Percentiles rank a stretch among this genome's conserved stretches.
These are phyloP conservation scores for Massarina eburnea DNA, from an alignment of 2,329 filamentous ascomycete genomes.

Conservation along the genomic window DNA sequence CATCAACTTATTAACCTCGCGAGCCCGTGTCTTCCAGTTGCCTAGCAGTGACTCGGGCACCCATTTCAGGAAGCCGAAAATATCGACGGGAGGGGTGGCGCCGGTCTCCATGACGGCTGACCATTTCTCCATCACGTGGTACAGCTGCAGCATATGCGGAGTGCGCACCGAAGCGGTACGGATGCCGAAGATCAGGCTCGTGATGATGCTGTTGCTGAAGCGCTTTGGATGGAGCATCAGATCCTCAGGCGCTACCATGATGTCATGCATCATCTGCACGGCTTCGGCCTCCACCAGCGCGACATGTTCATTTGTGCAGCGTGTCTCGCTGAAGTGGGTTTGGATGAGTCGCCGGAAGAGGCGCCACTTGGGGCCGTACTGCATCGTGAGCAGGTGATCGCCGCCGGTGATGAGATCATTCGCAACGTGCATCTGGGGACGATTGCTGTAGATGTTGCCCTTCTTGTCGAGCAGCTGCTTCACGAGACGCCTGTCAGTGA, in stretches of 20 bases:
- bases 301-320: slow-evolving; percentile 48
- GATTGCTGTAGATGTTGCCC: slow-evolving; percentile 5
- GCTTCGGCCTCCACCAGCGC: slow-evolving; percentile 52
- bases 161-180: slow-evolving; percentile 10
- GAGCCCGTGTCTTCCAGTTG: slow-evolving; percentile 15
- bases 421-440: slow-evolving; percentile 3
- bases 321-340: slow-evolving; percentile 49
- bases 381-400: slow-evolving; percentile 52
- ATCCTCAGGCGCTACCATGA: slow-evolving; percentile 42
- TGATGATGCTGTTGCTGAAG: slow-evolving; percentile 50
- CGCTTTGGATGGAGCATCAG: slow-evolving; percentile 53
- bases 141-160: slow-evolving; percentile 42
- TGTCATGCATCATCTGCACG: slow-evolving; percentile 51
- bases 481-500: slow-evolving; percentile 7
- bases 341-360: slow-evolving; percentile 50
- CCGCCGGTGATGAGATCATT: slow-evolving; percentile 48
- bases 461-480: slow-evolving; percentile 11
- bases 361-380: slow-evolving; percentile 51
- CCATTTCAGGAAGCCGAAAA: slow-evolving; percentile 28
- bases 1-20: slow-evolving; percentile 12
- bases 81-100: slow-evolving; percentile 52
- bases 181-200: slow-evolving; percentile 34
- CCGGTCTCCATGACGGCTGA: slow-evolving; percentile 48
- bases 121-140: slow-evolving; percentile 46
- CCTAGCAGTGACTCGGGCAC: slow-evolving; percentile 37